These are phyloP conservation scores for Heterobasidion occidentale DNA, from an alignment of 1,284 basidiomycete species.

Conservation along the genomic window DNA sequence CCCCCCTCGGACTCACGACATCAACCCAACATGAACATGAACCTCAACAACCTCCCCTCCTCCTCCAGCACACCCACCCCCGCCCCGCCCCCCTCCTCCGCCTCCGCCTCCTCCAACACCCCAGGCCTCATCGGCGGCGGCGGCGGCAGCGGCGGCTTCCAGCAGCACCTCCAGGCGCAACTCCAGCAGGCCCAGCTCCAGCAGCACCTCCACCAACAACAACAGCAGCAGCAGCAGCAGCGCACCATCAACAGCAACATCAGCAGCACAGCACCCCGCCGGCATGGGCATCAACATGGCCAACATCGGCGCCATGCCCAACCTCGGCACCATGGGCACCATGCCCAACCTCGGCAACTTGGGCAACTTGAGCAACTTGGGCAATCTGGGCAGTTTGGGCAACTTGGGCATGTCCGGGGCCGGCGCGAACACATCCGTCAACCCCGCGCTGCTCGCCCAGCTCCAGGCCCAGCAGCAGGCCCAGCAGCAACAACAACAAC, in stretches of 20 bases:
- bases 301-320: conserved; percentile 2
- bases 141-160: no score
- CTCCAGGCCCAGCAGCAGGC: neutral
- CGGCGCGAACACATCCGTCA: neutral
- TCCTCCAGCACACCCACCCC: neutral
- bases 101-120: neutral
- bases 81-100: neutral
- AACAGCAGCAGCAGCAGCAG: neutral
- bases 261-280: conserved; percentile 13
- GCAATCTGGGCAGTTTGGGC: neutral
- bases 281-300: conserved; percentile 4
- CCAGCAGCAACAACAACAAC: neutral
- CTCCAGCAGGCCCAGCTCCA: neutral
- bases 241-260: conserved; percentile 12
- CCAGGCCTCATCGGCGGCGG: neutral
- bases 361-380: neutral
- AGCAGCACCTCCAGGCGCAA: no score
- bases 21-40: neutral
- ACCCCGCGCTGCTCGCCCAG: neutral
- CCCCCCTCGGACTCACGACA: no score
- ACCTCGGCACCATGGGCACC: neutral
- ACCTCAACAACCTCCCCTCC: neutral
- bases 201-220: neutral
- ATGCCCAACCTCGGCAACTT: neutral
- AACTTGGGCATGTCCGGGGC: neutral